Conservation (phyloP, 2,329 filamentous ascomycete species). For the Aspergillus ustus region DNA sequence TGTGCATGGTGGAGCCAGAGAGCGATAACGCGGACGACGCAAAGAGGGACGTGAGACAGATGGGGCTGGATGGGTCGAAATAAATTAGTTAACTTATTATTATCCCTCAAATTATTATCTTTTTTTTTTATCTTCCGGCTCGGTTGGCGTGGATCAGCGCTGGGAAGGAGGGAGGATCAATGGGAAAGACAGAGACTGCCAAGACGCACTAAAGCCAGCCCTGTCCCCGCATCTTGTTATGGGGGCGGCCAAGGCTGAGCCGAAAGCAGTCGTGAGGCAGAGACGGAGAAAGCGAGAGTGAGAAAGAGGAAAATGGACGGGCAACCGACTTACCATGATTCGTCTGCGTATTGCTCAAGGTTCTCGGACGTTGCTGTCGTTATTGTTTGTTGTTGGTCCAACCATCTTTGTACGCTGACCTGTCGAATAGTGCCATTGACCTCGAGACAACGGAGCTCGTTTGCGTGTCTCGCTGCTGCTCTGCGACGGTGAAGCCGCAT, state of each 20-base stretch:
- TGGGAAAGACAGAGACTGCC: conserved; percentile 12
- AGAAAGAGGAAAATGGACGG: conserved; percentile 4
- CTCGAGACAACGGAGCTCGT: conserved; percentile 21
- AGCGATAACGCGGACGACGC: conserved; percentile 19
- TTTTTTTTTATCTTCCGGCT: no score
- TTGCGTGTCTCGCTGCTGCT: conserved; percentile 17
- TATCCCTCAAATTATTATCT: not conserved
- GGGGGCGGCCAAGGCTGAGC: conserved; percentile 2
- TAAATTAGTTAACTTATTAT: conserved; percentile 11
- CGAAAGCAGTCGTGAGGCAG: conserved; percentile 23
- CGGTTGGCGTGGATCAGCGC: conserved; percentile 19
- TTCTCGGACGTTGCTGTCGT: conserved; percentile 16
- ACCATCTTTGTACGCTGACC: conserved; percentile 34
- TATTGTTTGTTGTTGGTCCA: conserved; percentile 27
- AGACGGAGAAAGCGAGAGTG: not conserved
- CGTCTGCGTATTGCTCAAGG: conserved; percentile 28
- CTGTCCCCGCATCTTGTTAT: conserved; percentile 25
- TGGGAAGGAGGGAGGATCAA: conserved; percentile 3
- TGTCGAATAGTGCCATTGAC: conserved; percentile 20
- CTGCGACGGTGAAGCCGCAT: conserved; percentile 30
- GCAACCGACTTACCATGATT: conserved; percentile 33
- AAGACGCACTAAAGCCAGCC: conserved; percentile 25
- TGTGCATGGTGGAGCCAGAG: conserved; percentile 12
- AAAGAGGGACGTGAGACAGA: conserved; percentile 34
- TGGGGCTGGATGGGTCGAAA: conserved; percentile 25